These are phyloP conservation scores for Dothistroma pini DNA, from an alignment of 2,329 filamentous ascomycete genomes.

Conservation along the genomic window DNA sequence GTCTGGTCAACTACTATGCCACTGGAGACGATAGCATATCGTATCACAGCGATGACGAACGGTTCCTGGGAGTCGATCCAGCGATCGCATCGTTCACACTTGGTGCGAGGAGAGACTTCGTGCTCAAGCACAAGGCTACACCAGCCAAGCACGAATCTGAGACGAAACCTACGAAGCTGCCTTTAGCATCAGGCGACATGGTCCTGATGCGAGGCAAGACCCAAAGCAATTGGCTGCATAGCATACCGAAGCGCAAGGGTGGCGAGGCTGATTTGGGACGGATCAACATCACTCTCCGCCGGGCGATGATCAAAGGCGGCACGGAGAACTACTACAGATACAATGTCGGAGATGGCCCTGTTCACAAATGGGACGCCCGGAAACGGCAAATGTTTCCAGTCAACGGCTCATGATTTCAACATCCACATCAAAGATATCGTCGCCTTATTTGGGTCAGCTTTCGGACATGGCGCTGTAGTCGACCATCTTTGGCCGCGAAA, in stretches of 20 bases:
- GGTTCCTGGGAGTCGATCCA: constrained; percentile 66
- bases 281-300: constrained; percentile 73
- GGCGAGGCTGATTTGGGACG: constrained; percentile 59
- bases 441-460: too few relatives aligned
- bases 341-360: constrained; percentile 67
- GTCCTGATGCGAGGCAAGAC: constrained; percentile 71
- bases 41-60: constrained; percentile 77
- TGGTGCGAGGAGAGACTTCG: constrained; percentile 68
- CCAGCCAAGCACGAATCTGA: constrained; percentile 37
- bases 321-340: constrained; percentile 84
- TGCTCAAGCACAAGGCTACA: constrained; percentile 72
- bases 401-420: neutral
- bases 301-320: constrained; percentile 65
- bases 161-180: constrained; percentile 47
- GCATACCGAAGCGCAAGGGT: constrained; percentile 69
- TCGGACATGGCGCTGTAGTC: too few relatives aligned
- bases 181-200: constrained; percentile 69
- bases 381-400: constrained; percentile 48
- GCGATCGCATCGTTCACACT: constrained; percentile 72
- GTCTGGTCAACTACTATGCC: constrained; percentile 80
- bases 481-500: neutral
- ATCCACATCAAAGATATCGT: neutral
- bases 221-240: constrained; percentile 74
- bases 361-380: constrained; percentile 64
- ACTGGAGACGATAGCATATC: constrained; percentile 71